Base-by-base conservation (phyloP, 2,329 filamentous ascomycete species). In the Pyrenochaeta sp. region DNA sequence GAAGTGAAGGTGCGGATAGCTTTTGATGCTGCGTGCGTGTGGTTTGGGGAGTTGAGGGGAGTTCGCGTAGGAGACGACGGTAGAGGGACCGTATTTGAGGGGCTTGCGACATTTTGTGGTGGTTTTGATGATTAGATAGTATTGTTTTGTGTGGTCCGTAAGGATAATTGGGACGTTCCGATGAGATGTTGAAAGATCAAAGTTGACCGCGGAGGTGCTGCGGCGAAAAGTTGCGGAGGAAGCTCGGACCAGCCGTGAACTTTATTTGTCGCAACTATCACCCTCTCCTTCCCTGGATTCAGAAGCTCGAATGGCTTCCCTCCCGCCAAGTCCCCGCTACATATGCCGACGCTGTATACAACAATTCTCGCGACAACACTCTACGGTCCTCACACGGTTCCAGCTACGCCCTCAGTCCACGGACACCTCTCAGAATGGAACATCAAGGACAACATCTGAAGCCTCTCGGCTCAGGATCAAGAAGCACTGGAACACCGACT, bases 41-140 rank as follows among this genome's bases (percentile, higher is more conserved):
- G 27, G 63, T 57, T 69, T 81, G 79, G 2, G 85, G 83, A 5
- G 89, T 89, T 7, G 90, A 86, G 1, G 94, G 94, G 8, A 97
- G 88, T 81, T 97, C 93, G 77, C 94, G 92, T 54, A 98, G 88
- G 73, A 97, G 84, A 42, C 90, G 86, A 71, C 94, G 91, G 85
- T 98, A 98, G 74, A 97, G 85, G 36, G 92, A 88, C 72, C 92
- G 91, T 42, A 91, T 76, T 63, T 77, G 74, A 39, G 82, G 81
- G 40, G 85, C 28, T 13, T 63, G 46, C n/a, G 79, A 70, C 78
- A 81, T 81, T 67, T 12, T 9, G 45, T 24, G 37, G 22, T 52
- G 28, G 0, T 52, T 30, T 27, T 19, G 46, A 36, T 37, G 50
- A 9, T 39, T 47, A 24, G 28, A 10, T 42, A 5, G n/a, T 19